Evolutionary conservation across 805 yeast genomes (phyloP).

Genomic region (Barnettozyma botsteinii): DNA sequence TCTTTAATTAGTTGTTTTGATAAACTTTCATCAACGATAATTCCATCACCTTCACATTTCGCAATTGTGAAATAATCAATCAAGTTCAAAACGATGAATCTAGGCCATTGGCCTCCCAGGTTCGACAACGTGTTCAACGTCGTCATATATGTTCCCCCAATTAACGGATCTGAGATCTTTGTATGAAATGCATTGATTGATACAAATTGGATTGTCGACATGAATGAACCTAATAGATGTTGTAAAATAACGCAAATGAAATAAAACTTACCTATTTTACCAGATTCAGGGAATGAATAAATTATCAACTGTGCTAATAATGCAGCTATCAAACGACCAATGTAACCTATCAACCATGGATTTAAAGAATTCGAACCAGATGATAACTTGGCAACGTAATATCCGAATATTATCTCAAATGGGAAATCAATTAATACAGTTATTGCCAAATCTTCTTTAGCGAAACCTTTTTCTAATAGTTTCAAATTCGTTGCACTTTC

Average conservation of each 20-base stretch:
- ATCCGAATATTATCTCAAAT: constrained; percentile 90
- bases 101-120: constrained; percentile 97
- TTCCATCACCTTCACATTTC: constrained; percentile 37
- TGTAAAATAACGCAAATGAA: constrained; percentile 72
- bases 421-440: constrained; percentile 94
- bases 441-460: constrained; percentile 89
- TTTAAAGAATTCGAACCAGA: constrained; percentile 66
- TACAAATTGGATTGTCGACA: constrained; percentile 94
- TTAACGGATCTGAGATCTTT: constrained; percentile 86
- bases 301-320: constrained; percentile 69
- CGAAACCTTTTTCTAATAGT: constrained; percentile 82
- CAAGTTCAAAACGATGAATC: constrained; percentile 67
- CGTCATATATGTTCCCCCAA: constrained; percentile 98
- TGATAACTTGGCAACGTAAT: constrained; percentile 94
- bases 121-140: constrained; percentile 87
- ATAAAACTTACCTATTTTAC: constrained; percentile 45
- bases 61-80: constrained; percentile 76
- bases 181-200: constrained; percentile 94
- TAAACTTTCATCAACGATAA: constrained; percentile 14
- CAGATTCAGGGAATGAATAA: constrained; percentile 55
- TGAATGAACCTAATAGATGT: constrained; percentile 81
- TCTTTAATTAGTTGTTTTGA: constrained; percentile 34
- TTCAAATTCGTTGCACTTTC: constrained; percentile 94
- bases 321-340: constrained; percentile 78
- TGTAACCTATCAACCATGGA: constrained; percentile 87